Percentiles rank a stretch among this genome's conserved stretches.
These are phyloP conservation scores for Colletotrichum lentis DNA, from an alignment of 2,329 filamentous ascomycete genomes.

Conservation along the genomic window DNA sequence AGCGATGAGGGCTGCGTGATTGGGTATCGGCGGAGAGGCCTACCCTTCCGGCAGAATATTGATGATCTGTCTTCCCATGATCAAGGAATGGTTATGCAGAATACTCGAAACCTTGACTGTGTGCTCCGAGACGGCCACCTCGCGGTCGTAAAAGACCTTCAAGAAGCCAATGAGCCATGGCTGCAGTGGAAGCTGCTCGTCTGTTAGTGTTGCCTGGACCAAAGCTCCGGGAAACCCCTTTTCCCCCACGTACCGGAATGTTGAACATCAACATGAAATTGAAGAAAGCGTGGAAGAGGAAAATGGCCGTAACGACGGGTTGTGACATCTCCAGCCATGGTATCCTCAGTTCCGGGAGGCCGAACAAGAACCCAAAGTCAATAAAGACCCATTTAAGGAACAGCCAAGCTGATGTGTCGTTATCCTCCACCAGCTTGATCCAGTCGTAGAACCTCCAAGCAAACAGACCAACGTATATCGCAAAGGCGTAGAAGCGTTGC, in stretches of 20 bases:
- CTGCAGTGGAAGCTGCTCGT: slow-evolving; percentile 71
- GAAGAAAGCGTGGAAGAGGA: slow-evolving; percentile 73
- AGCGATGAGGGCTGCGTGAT: slow-evolving; percentile 16
- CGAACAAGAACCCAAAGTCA: slow-evolving; percentile 87
- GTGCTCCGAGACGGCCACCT: slow-evolving; percentile 91
- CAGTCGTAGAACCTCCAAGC: slow-evolving; percentile 91
- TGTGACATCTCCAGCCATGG: slow-evolving; percentile 96
- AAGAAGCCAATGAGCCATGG: slow-evolving; percentile 75
- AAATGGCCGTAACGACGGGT: slow-evolving; percentile 73
- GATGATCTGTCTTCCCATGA: slow-evolving; percentile 95
- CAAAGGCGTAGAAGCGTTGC: slow-evolving; percentile 86
- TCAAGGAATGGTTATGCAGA: slow-evolving; percentile 89
- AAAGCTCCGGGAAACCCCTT: not conserved
- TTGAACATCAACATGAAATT: slow-evolving; percentile 95
- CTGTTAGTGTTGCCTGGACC: slow-evolving; percentile 15
- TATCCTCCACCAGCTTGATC: slow-evolving; percentile 77
- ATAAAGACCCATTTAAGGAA: slow-evolving; percentile 94
- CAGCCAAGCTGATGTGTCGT: slow-evolving; percentile 85
- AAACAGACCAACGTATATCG: slow-evolving; percentile 78
- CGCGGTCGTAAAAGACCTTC: slow-evolving; percentile 89
- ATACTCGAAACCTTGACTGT: slow-evolving; percentile 89
- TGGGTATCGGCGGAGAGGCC: slow-evolving; percentile 39
- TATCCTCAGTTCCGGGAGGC: slow-evolving; percentile 85
- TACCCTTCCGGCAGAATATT: slow-evolving; percentile 95
- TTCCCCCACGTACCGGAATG: slow-evolving; percentile 68